Base-by-base conservation (phyloP, 148 eudicot species). In the Vaccinium darrowii region DNA sequence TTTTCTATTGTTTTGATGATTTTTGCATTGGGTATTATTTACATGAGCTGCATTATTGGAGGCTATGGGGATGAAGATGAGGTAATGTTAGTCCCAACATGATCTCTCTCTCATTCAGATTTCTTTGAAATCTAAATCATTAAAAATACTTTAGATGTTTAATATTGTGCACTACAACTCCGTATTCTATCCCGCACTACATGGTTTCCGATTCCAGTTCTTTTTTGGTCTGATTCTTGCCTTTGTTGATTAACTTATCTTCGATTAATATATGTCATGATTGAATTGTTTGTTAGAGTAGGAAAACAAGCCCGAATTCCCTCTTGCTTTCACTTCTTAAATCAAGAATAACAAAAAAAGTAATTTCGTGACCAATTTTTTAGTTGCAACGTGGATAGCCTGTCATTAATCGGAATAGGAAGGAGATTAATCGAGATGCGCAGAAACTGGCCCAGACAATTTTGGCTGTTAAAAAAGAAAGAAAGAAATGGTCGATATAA, bases 11-110 rank as follows among this genome's bases (percentile, higher is more conserved):
- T 19, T 19, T 74, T 81, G 21, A 23, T 85, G 73, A 58, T 39
- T 15, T 4, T 73, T 49, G 14, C 78, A 8, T 1, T 85, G 51
- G 85, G 50, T 15, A 7, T 84, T 18, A 4, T 84, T 15, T 69
- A 53, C 47, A 78, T 84, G 77, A 53, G 81, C n/a, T 84, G 75
- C 75, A 53, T 50, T 78, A 43, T 43, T 43, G 77, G 57, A 77
- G 78, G 78, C 36, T 25, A 21, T 79, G 78, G 65, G 58, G 78
- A 53, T 21, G 78, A 69, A 21, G 82, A 43, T 21, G 79, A 67
- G 78, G 83, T 65, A 25, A 69, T 13, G 76, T 83, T 79, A 19
- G 67, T 79, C 25, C 86, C 86, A 30, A 84, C 86, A 65, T 84
- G 86, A 84, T 50, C 11, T 56, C 74, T 62, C 23, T 77, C 50